Evolutionary conservation across 2,329 filamentous ascomycete genomes (phyloP), one percentile per base, ranked within the genome.

Genomic region (Huntiella decipiens): DNA sequence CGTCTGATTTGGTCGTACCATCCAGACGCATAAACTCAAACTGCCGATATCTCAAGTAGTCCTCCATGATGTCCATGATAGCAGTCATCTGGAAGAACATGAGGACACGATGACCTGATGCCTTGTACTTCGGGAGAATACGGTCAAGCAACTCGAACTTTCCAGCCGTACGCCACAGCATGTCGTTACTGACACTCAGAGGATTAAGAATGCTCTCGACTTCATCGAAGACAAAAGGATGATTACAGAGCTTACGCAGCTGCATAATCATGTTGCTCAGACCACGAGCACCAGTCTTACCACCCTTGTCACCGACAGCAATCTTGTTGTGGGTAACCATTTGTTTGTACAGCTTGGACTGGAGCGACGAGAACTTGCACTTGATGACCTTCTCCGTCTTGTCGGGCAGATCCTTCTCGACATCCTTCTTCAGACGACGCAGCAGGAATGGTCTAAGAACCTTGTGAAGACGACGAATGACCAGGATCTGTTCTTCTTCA

Each of bases 61-160:
- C 91, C 56, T 98, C 91, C 91, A 98, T 96, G 57, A 98, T 98
- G 63, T 98, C 94, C 91, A 98, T 98, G 59, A 98, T 98, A 51
- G 93, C 87, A 3, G 91, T 98, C 91, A 98, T 98, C 61, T 98
- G 91, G 71, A 98, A 98, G 73, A 98, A 98, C 82, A 98, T 96
- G 60, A 98, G 70, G 22, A 96, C 86, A 62, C 91, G 82, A 74
- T 98, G 91, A 12, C 85, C 85, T 1, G 84, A 87, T 3, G 73
- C 78, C 54, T 83, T 75, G 62, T 98, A 96, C 64, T 98, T 98
- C 40, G 91, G 91, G 52, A 98, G 62, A 51, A 98, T 71, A 44
- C 91, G 74, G 60, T 98, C 91, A 19, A 98, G 70, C 28, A 98
- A 70, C 65, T 98, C 91, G 56, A 98, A 98, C 64, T 98, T 98